These are phyloP conservation scores for Entomortierella lignicola DNA, from an alignment of 192 early-diverging fungal genomes.

Conservation along the genomic window DNA sequence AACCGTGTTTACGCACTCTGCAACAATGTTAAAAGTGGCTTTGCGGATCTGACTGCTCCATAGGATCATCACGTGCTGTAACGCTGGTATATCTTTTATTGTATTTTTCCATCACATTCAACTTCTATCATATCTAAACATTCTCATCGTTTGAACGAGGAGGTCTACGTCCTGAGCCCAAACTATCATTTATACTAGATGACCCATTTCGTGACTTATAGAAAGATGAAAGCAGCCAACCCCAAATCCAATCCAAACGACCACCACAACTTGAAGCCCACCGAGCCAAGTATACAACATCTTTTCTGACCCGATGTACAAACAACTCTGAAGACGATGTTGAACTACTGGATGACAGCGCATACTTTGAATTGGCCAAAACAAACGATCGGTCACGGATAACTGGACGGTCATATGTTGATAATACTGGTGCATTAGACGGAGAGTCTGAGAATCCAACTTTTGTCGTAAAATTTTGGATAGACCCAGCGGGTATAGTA, in stretches of 20 bases:
- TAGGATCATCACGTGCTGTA: background rate
- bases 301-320: slow-evolving; percentile 21
- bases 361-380: slow-evolving; percentile 10
- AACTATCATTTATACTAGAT: background rate
- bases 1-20: background rate
- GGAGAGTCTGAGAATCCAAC: background rate
- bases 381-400: slow-evolving; percentile 24
- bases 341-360: background rate
- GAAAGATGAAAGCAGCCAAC: slow-evolving; percentile 43
- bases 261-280: slow-evolving; percentile 51
- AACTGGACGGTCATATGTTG: background rate
- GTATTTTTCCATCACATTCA: background rate
- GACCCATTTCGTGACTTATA: slow-evolving; percentile 17
- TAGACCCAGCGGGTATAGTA: slow-evolving; percentile 43
- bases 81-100: too few species aligned
- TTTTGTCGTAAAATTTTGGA: slow-evolving; percentile 13
- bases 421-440: background rate
- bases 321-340: slow-evolving; percentile 9
- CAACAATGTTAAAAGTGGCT: background rate
- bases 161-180: background rate
- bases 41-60: background rate
- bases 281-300: slow-evolving; percentile 33
- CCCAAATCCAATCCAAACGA: slow-evolving; percentile 49
- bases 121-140: slow-evolving; percentile 3
- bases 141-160: slow-evolving; percentile 40